phyloP scores from a whole-genome alignment of 2,329 filamentous ascomycete species.

The Thyridium curvatum region DNA sequence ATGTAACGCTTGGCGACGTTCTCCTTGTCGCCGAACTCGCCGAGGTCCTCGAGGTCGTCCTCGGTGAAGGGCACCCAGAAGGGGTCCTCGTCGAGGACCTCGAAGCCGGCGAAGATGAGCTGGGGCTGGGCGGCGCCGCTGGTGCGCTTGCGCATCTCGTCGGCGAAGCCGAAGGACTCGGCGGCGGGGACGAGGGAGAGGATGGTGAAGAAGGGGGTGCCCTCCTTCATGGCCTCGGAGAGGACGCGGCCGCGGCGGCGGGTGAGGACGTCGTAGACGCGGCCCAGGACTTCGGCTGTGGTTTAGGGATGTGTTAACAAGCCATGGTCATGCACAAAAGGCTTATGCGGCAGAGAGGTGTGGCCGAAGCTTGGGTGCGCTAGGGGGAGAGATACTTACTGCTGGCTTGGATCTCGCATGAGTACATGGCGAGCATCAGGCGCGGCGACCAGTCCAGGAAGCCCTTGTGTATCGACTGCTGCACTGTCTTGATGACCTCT shows the following conservation, averaged over 20 bases:
- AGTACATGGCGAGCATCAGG: slow-evolving; percentile 97
- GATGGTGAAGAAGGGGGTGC: slow-evolving; percentile 95
- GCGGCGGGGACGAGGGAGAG: slow-evolving; percentile 82
- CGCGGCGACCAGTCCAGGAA: slow-evolving; percentile 95
- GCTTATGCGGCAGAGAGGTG: too few relatives aligned
- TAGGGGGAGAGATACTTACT: slow-evolving; percentile 44
- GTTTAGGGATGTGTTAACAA: slow-evolving; percentile 12
- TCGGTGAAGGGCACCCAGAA: slow-evolving; percentile 98
- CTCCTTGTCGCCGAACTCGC: slow-evolving; percentile 87
- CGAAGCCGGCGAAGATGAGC: slow-evolving; percentile 87
- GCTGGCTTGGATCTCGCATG: slow-evolving; percentile 92
- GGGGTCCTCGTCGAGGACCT: slow-evolving; percentile 89
- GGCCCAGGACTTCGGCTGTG: slow-evolving; percentile 80
- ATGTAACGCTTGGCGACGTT: slow-evolving; percentile 97
- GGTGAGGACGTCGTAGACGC: slow-evolving; percentile 97
- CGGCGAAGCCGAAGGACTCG: slow-evolving; percentile 91
- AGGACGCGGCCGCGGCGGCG: slow-evolving; percentile 84
- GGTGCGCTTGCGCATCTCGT: slow-evolving; percentile 93
- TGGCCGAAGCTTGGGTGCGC: background rate
- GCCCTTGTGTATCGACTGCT: slow-evolving; percentile 73
- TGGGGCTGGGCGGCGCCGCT: slow-evolving; percentile 88
- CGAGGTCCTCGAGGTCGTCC: slow-evolving; percentile 92
- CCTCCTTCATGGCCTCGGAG: slow-evolving; percentile 87
- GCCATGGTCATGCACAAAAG: too few relatives aligned
- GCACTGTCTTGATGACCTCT: slow-evolving; percentile 85